Evolutionary conservation across 306 rosid genomes (phyloP).

Genomic region (Prosopis cineraria): DNA sequence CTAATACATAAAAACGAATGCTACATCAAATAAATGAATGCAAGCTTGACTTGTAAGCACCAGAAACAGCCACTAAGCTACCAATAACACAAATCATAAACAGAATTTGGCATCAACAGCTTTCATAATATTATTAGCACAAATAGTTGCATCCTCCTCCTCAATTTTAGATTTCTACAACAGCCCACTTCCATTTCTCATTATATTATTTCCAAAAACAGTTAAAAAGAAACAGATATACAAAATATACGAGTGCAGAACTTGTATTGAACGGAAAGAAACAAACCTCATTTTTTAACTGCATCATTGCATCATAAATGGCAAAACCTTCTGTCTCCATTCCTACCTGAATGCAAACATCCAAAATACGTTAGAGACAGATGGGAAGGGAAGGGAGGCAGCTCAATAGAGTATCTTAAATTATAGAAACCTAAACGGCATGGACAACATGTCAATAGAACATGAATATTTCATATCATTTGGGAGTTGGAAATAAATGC

Average conservation of each 20-base stretch:
- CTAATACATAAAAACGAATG: slow-evolving; percentile 9
- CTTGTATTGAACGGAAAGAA: slow-evolving; percentile 25
- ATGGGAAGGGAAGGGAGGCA: background rate
- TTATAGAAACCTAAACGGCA: slow-evolving; percentile 4
- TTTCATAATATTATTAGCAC: slow-evolving; percentile 8
- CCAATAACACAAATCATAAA: slow-evolving; percentile 12
- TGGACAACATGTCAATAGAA: background rate
- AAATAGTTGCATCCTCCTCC: slow-evolving; percentile 18
- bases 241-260: slow-evolving; percentile 16
- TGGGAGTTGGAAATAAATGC: slow-evolving; percentile 9
- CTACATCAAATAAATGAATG: slow-evolving; percentile 9
- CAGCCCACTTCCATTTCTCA: slow-evolving; percentile 11
- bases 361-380: slow-evolving; percentile 21
- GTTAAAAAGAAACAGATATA: background rate
- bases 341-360: slow-evolving; percentile 68
- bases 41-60: slow-evolving; percentile 6
- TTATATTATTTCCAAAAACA: slow-evolving; percentile 14
- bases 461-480: slow-evolving; percentile 25
- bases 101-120: slow-evolving; percentile 1
- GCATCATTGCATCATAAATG: slow-evolving; percentile 90
- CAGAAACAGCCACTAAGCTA: slow-evolving; percentile 21
- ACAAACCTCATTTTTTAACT: slow-evolving; percentile 72
- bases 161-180: slow-evolving; percentile 25
- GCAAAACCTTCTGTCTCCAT: slow-evolving; percentile 98
- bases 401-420: slow-evolving; percentile 1